phyloP scores from a whole-genome alignment of 2,329 filamentous ascomycete genomes.

The Aspergillus neotritici region DNA sequence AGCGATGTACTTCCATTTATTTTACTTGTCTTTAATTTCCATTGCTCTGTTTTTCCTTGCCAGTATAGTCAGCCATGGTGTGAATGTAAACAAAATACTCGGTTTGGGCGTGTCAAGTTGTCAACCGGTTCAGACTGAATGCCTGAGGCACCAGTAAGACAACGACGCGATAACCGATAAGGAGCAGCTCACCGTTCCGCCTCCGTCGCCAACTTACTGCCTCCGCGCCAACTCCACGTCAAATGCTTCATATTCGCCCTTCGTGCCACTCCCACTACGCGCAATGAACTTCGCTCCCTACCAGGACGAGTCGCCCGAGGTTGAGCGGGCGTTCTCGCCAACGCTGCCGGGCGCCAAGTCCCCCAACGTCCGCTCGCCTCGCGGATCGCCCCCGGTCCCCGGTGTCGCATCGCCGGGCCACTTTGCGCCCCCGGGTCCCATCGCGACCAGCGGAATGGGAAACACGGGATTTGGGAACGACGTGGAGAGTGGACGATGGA shows the following conservation, averaged over 20 bases:
- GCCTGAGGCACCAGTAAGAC: constrained; percentile 5
- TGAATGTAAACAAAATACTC: too few species aligned
- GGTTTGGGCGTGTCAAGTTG: too few species aligned
- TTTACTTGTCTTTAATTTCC: too few species aligned
- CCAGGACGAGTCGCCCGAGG: constrained; percentile 85
- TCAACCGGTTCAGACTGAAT: not conserved
- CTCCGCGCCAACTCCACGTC: too few species aligned
- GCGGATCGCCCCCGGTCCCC: constrained; percentile 42
- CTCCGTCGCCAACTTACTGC: too few species aligned
- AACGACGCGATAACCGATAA: not conserved
- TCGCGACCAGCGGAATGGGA: constrained; percentile 28
- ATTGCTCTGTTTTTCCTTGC: too few species aligned
- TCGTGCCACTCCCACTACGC: constrained; percentile 6
- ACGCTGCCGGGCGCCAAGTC: constrained; percentile 52
- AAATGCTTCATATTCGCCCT: not conserved
- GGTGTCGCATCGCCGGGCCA: constrained; percentile 40
- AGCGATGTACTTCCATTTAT: not conserved
- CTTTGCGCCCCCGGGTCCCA: constrained; percentile 30
- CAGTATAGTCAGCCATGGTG: too few species aligned
- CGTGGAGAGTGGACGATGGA: constrained; percentile 53
- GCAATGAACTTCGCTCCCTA: constrained; percentile 94
- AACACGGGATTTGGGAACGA: constrained; percentile 39
- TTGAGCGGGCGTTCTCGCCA: constrained; percentile 73
- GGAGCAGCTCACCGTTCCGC: constrained; percentile 1
- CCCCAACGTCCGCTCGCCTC: constrained; percentile 51